Base-by-base conservation (phyloP, 352 stramenopile genomes). In the Thraustochytrium sp. region DNA sequence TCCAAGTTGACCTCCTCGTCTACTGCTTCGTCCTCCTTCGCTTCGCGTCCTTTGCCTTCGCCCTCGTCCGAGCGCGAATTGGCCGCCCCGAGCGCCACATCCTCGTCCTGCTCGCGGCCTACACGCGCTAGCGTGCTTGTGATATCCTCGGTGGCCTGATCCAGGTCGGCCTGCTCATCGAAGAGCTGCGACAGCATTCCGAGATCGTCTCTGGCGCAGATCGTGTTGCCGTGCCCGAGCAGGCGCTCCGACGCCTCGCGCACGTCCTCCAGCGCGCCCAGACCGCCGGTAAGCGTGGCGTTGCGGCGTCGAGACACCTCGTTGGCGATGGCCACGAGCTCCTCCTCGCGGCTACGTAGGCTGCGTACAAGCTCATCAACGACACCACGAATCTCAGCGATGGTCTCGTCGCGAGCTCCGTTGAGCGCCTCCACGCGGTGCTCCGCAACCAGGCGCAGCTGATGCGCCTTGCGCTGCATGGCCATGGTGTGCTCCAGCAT, bases 161-260 rank as follows among this genome's bases (percentile, higher is more conserved):
- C 65, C 31, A 78, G 65, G 8, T 62, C 65, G 11, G 11, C 44
- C 11, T 31, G 42, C 18, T 21, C 21, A 3, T 59, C 42, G 42
- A 34, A 38, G 46, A 78, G 49, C 0, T 78, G 40, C 5, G 44
- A 46, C 18, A 78, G 48, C 2, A 78, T 16, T 5, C 37, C 34
- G 18, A 78, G 48, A 37, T 78, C 65, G 48, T 78, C 65, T 37
- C 44, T 78, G 46, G 44, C 34, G 5, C 13, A 54, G 11, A 78
- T 78, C 23, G 9, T 36, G 23, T 40, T 8, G 34, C 65, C 65
- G 3, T 48, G 42, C 9, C 62, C 65, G 16, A 78, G 40, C 5
- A 78, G 65, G 29, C 23, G 18, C 46, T 2, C 44, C 13, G 65
- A 44, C 23, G 11, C 8, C 21, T 56, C 42, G 23, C 21, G 9